A percentile compares a stretch with the other conserved stretches of the same genome.
Conservation (phyloP, 371 early-diverging fungal genomes). For the Capillidium heterosporum region DNA sequence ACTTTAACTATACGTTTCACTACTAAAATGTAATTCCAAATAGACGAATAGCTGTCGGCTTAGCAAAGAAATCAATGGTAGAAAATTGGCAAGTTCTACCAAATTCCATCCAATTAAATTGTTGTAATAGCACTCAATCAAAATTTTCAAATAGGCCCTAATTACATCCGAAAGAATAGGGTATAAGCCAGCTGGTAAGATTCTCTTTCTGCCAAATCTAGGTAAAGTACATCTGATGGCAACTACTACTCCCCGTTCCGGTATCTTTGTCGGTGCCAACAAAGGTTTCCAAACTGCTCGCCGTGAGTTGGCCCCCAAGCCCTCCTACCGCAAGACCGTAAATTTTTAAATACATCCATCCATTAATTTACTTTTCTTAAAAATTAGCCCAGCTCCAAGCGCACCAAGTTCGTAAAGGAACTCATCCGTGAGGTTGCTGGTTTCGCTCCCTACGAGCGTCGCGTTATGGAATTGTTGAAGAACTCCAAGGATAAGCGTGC, state of each 20-base stretch:
- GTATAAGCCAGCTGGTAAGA: background rate
- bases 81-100: too few species aligned
- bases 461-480: constrained; percentile 98
- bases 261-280: constrained; percentile 62
- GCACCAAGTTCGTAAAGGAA: constrained; percentile 78
- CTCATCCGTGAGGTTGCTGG: constrained; percentile 95
- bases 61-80: too few species aligned
- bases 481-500: constrained; percentile 99
- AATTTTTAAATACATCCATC: constrained; percentile 18
- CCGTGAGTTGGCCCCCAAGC: constrained; percentile 60
- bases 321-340: constrained; percentile 73
- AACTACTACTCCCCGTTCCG: constrained; percentile 17
- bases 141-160: too few species aligned
- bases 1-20: too few species aligned
- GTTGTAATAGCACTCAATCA: too few species aligned
- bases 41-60: too few species aligned
- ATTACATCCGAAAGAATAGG: too few species aligned
- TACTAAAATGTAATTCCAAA: too few species aligned
- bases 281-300: constrained; percentile 73
- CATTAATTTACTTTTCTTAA: constrained; percentile 16
- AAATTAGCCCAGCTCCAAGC: constrained; percentile 37
- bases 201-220: background rate
- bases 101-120: too few species aligned
- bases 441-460: constrained; percentile 96
- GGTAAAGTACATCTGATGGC: background rate